Base-by-base conservation (phyloP, 257 asterid species). In the Fraxinus anomala region DNA sequence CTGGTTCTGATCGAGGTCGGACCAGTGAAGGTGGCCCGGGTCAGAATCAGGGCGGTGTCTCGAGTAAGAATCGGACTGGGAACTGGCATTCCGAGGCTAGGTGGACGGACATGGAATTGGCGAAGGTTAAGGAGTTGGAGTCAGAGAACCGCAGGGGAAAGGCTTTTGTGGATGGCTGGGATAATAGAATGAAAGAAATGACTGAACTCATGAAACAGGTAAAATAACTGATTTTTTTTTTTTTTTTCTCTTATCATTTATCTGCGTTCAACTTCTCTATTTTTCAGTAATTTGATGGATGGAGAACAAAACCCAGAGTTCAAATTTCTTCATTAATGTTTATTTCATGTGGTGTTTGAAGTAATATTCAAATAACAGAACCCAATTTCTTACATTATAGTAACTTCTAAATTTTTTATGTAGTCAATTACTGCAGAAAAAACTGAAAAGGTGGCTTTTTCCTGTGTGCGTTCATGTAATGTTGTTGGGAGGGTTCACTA, bases 181-280 rank as follows among this genome's bases (percentile, higher is more conserved):
- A 85, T 30, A 79, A 74, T 26, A 84, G 87, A 73, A 81, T 94
- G 94, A 24, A 80, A 16, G 96, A 89, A 72, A 88, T 74, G 39
- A 78, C 86, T 39, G 73, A 61, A 44, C 78, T 91, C 89, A 81
- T 94, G 91, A 91, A 89, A 81, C 98, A 90, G 91, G 97, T 91
- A 44, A 13, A 40, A n/a, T 36, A 47, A 21, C 40, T 36, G 73
- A 42, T 70, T 39, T 10, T 0, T 33, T 51, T 61, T 70, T 39
- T 10, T 0, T 33, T 51, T 61, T 40, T 30, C 6, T 16, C 24
- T 61, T 61, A 24, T 61, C 68, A 21, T 59, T 77, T 4, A 72
- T 30, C 13, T 23, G 24, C 61, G 44, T 34, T 54, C 77, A 3
- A 39, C 36, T 76, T 76, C 9, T 74, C 23, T 70, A 17, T 28